Conservation (phyloP, 129 eudicot species). For the Apium graveolens region DNA sequence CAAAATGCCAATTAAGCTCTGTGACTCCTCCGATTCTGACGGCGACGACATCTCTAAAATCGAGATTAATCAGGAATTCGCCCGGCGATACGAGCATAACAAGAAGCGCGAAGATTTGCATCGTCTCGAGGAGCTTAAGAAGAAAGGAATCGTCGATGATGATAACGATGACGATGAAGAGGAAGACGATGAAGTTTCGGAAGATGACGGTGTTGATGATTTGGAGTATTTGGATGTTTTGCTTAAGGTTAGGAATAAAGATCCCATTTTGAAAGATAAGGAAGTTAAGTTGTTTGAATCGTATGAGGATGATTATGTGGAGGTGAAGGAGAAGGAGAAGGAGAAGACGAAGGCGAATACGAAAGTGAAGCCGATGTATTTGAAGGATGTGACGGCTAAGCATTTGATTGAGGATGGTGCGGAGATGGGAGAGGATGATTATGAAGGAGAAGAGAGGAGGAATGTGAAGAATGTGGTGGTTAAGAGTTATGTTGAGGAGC, state of each 20-base stretch:
- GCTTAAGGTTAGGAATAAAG: conserved; percentile 52
- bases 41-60: conserved; percentile 42
- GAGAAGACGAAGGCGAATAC: conserved; percentile 15
- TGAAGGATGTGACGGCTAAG: conserved; percentile 67
- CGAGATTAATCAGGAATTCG: conserved; percentile 59
- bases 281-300: conserved; percentile 52
- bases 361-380: conserved; percentile 54
- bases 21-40: conserved; percentile 21
- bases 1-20: conserved; percentile 38
- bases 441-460: conserved; percentile 25
- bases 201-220: conserved; percentile 44
- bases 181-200: conserved; percentile 32
- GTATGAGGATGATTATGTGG: conserved; percentile 16
- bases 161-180: conserved; percentile 24
- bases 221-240: conserved; percentile 43
- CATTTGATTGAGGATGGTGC: conserved; percentile 63
- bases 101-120: conserved; percentile 82
- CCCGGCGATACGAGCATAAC: conserved; percentile 66
- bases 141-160: conserved; percentile 45
- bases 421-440: conserved; percentile 33
- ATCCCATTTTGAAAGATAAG: conserved; percentile 40
- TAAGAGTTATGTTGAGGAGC: conserved; percentile 53
- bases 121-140: conserved; percentile 57
- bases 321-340: background rate
- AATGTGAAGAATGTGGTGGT: background rate